Evolutionary conservation across 2,329 filamentous ascomycete species (phyloP), one percentile per base, ranked within the genome.

Genomic region (Fusarium sp.): DNA sequence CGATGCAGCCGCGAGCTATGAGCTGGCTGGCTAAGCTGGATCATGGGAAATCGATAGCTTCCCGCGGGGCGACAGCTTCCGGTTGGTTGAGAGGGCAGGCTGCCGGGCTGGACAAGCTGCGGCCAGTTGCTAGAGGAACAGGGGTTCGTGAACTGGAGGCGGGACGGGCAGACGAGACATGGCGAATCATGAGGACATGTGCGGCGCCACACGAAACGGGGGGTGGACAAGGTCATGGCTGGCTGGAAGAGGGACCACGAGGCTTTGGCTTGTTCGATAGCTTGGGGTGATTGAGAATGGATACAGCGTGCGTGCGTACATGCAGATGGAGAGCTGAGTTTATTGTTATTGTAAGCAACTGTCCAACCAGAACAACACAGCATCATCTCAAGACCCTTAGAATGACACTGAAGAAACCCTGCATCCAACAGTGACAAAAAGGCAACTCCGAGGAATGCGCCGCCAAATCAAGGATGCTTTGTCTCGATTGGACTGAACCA

Each of bases 171-270:
- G 54, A 59, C 45, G 45, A 67, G 56, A 61, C 39, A 67, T 31
- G 54, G 67, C 76, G 71, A 79, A 79, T 78, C 72, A 78, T 48
- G 60, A 29, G 50, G 20, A 64, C 66, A 72, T 71, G 65, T 60
- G 63, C 50, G 33, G 70, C 68, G 68, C 75, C 76, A 77, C 72
- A 72, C 68, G 76, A 79, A 75, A 76, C 69, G 43, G 45, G 16
- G 45, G 57, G 56, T 22, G 57, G 29, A 60, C 54, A 37, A 54
- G 52, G 27, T 57, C 31, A 39, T 67, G 66, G 67, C 60, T 74
- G 76, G 76, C 64, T 66, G 66, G 67, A 54, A 56, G 54, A 64
- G 54, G n/a, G 31, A 61, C 41, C 31, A 48, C 41, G 64, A 61
- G 56, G 22, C 39, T 58, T 29, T 22, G 18, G 63, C 52, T 14